A percentile compares a stretch with the other conserved stretches of the same genome.
Conservation (phyloP, 2,329 filamentous ascomycete genomes). For the Sporothrix euskadiensis region DNA sequence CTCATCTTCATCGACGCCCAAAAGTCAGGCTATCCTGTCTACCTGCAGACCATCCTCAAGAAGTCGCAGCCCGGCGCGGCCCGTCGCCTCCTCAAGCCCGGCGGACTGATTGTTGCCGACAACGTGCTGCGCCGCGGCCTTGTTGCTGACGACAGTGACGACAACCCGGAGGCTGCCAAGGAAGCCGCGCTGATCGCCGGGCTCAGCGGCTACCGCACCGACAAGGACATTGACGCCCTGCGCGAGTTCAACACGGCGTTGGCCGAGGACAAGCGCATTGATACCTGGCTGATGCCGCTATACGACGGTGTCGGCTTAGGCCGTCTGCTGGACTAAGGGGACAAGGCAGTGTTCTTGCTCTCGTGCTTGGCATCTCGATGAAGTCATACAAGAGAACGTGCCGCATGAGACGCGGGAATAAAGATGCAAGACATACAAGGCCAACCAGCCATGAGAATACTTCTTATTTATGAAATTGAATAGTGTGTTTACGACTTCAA, state of each 20-base stretch:
- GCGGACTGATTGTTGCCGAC: constrained; percentile 56
- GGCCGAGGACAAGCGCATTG: constrained; percentile 38
- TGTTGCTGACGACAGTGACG: constrained; percentile 44
- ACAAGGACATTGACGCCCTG: constrained; percentile 34
- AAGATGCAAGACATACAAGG: not conserved
- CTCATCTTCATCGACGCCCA: constrained; percentile 57
- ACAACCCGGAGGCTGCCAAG: constrained; percentile 37
- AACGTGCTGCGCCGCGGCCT: constrained; percentile 54
- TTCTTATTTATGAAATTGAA: not conserved
- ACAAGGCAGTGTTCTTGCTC: not conserved
- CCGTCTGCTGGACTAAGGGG: constrained; percentile 35
- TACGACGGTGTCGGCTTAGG: constrained; percentile 44
- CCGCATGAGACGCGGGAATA: not conserved
- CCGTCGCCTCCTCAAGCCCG: constrained; percentile 48
- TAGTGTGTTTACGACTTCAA: not conserved
- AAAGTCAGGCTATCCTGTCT: constrained; percentile 53
- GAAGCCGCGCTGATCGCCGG: constrained; percentile 25
- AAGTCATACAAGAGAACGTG: not conserved
- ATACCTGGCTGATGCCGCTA: constrained; percentile 43
- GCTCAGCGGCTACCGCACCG: constrained; percentile 3
- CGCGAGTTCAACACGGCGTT: constrained; percentile 42
- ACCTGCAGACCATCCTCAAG: constrained; percentile 49
- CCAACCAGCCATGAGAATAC: not conserved
- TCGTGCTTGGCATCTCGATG: not conserved
- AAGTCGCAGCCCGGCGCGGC: constrained; percentile 44